Conservation (phyloP, 2,329 filamentous ascomycete species). For the Nemania sp. region DNA sequence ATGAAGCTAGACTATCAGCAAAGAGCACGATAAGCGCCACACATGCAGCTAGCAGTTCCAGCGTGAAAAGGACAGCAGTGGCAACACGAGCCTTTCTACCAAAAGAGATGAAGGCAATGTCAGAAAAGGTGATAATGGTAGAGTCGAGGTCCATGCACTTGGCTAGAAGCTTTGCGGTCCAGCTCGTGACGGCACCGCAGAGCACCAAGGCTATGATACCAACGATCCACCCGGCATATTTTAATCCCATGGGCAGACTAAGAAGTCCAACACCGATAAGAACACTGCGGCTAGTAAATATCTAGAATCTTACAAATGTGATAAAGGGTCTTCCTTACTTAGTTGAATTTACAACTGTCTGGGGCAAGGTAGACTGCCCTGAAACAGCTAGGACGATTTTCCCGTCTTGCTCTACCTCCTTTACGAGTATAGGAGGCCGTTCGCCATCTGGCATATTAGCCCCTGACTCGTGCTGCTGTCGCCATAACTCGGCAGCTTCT, state of each 20-base stretch:
- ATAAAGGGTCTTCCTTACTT: slow-evolving; percentile 61
- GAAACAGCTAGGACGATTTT: slow-evolving; percentile 86
- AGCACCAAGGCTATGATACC: slow-evolving; percentile 80
- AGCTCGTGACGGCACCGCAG: slow-evolving; percentile 80
- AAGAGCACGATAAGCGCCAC: slow-evolving; percentile 76
- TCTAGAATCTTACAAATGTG: neutral
- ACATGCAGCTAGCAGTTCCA: slow-evolving; percentile 88
- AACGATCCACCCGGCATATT: slow-evolving; percentile 88
- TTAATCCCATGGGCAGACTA: slow-evolving; percentile 87
- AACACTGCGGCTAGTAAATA: slow-evolving; percentile 60
- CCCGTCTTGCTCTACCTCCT: slow-evolving; percentile 89
- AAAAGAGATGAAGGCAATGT: slow-evolving; percentile 91
- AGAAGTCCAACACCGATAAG: slow-evolving; percentile 91
- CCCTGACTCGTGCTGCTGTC: slow-evolving; percentile 64
- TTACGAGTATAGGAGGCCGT: slow-evolving; percentile 82
- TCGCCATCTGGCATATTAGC: slow-evolving; percentile 67
- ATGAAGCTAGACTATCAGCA: slow-evolving; percentile 83
- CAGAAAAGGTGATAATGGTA: slow-evolving; percentile 91
- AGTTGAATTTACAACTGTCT: slow-evolving; percentile 96
- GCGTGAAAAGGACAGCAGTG: slow-evolving; percentile 85
- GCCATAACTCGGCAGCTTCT: slow-evolving; percentile 64
- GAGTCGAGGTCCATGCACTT: slow-evolving; percentile 90
- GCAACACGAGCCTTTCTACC: slow-evolving; percentile 83
- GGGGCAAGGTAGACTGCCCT: slow-evolving; percentile 93
- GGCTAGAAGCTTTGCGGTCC: slow-evolving; percentile 86